phyloP scores from a whole-genome alignment of 1,284 basidiomycete species.

The Cryptococcus deneoformans region DNA sequence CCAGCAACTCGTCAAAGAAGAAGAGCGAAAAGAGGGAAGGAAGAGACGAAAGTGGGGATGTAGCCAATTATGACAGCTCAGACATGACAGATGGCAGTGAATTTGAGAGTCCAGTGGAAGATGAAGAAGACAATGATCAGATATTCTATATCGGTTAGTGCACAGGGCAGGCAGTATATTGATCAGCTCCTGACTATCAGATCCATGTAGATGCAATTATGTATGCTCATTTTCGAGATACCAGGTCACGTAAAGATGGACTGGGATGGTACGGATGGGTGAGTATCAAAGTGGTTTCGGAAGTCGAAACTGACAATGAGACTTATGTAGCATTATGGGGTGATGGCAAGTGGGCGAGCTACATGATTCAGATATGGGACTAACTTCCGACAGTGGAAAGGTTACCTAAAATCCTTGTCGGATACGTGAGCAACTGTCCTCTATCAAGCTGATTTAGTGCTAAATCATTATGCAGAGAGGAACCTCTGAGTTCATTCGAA shows the following conservation, averaged over 20 bases:
- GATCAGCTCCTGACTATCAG: not conserved
- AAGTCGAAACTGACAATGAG: not conserved
- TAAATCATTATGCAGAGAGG: constrained; percentile 10
- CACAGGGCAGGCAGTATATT: not conserved
- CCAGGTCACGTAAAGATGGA: not conserved
- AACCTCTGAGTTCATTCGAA: constrained; percentile 17
- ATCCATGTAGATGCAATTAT: not conserved
- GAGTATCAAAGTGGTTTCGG: not conserved
- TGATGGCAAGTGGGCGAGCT: constrained; percentile 19
- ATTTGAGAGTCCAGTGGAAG: not conserved
- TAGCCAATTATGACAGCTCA: not conserved
- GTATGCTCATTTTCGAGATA: not conserved
- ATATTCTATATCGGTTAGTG: not conserved
- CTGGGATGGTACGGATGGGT: not conserved
- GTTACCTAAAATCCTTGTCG: constrained; percentile 29
- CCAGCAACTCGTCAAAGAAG: too few species aligned
- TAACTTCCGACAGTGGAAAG: constrained; percentile 23
- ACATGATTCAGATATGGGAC: not conserved
- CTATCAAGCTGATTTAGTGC: not conserved
- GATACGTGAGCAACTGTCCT: constrained; percentile 22
- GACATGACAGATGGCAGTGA: not conserved
- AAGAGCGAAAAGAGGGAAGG: too few species aligned
- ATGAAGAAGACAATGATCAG: not conserved
- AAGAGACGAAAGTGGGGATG: too few species aligned
- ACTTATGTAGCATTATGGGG: constrained; percentile 25